phyloP scores from a whole-genome alignment of 2,329 filamentous ascomycete species.

The Dactylellina drechsleri region DNA sequence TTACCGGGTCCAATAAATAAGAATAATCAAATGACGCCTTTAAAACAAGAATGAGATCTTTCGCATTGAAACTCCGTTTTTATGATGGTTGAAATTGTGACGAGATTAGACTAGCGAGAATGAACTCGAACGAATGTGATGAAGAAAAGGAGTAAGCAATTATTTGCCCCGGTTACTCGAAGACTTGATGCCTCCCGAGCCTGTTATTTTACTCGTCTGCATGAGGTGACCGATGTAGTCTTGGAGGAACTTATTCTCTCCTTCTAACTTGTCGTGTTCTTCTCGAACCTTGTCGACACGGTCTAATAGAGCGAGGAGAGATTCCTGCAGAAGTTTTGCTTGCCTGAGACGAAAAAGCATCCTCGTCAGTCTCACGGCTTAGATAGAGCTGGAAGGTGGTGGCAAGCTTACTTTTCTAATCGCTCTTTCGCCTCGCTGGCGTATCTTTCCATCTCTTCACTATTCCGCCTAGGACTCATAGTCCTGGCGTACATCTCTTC shows the following conservation, averaged over 20 bases:
- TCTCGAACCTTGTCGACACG: slow-evolving; percentile 92
- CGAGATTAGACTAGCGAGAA: not conserved
- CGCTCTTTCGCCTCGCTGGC: slow-evolving; percentile 77
- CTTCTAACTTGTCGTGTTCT: slow-evolving; percentile 96
- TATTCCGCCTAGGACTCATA: slow-evolving; percentile 93
- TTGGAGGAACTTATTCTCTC: slow-evolving; percentile 95
- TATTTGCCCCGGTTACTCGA: slow-evolving; percentile 66
- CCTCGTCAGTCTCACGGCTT: slow-evolving; percentile 29
- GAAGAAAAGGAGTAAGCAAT: slow-evolving; percentile 60
- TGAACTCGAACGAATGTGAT: not conserved
- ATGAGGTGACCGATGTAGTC: slow-evolving; percentile 98
- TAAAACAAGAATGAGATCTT: slow-evolving; percentile 55
- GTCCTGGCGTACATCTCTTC: slow-evolving; percentile 79
- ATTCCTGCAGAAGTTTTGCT: slow-evolving; percentile 87
- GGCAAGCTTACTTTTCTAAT: slow-evolving; percentile 57
- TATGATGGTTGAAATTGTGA: slow-evolving; percentile 41
- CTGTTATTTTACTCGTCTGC: slow-evolving; percentile 76
- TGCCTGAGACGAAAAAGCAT: slow-evolving; percentile 69
- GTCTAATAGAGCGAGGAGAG: slow-evolving; percentile 87
- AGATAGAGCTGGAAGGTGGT: not conserved
- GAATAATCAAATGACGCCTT: slow-evolving; percentile 58
- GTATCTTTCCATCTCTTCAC: slow-evolving; percentile 87
- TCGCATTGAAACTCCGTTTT: slow-evolving; percentile 48
- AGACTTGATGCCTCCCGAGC: slow-evolving; percentile 68
- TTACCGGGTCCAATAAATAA: slow-evolving; percentile 16